These are phyloP conservation scores for Kondoa malvinella DNA, from an alignment of 768 basidiomycete species.

Conservation along the genomic window DNA sequence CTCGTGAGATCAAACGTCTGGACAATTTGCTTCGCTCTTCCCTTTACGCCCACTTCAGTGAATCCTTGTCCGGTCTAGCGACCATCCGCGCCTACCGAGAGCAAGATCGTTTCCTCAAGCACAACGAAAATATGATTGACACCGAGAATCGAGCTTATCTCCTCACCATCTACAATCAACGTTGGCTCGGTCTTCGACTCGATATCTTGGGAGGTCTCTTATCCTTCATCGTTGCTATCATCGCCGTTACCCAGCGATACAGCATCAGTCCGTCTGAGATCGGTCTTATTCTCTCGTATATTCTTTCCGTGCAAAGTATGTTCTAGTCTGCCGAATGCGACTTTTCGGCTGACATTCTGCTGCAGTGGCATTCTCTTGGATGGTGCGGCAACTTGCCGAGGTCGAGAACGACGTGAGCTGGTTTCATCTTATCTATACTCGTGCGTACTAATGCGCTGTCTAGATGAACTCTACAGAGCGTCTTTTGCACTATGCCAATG, in stretches of 20 bases:
- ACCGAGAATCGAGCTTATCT: slow-evolving; percentile 80
- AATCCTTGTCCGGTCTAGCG: slow-evolving; percentile 66
- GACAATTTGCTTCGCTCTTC: slow-evolving; percentile 74
- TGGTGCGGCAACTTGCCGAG: slow-evolving; percentile 37
- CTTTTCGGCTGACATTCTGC: slow-evolving; percentile 7
- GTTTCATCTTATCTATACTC: not conserved
- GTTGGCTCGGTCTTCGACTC: slow-evolving; percentile 79
- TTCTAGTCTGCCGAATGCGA: not conserved
- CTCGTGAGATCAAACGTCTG: slow-evolving; percentile 67
- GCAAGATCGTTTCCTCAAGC: slow-evolving; percentile 47
- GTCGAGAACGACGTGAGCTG: slow-evolving; percentile 54
- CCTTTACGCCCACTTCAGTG: slow-evolving; percentile 81
- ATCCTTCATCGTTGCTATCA: slow-evolving; percentile 60
- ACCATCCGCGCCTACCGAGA: slow-evolving; percentile 63
- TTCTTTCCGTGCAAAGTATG: slow-evolving; percentile 35
- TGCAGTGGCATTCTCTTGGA: slow-evolving; percentile 46
- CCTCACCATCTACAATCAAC: slow-evolving; percentile 34
- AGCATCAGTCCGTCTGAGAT: slow-evolving; percentile 63
- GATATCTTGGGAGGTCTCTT: slow-evolving; percentile 59
- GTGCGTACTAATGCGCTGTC: not conserved
- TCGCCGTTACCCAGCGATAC: slow-evolving; percentile 57
- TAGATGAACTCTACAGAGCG: slow-evolving; percentile 52
- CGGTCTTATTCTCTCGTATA: slow-evolving; percentile 62
- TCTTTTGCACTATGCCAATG: slow-evolving; percentile 59
- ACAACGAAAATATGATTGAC: slow-evolving; percentile 61